Evolutionary conservation across 2,329 filamentous ascomycete species (phyloP).

Genomic region (Pseudocercospora eumusae): DNA sequence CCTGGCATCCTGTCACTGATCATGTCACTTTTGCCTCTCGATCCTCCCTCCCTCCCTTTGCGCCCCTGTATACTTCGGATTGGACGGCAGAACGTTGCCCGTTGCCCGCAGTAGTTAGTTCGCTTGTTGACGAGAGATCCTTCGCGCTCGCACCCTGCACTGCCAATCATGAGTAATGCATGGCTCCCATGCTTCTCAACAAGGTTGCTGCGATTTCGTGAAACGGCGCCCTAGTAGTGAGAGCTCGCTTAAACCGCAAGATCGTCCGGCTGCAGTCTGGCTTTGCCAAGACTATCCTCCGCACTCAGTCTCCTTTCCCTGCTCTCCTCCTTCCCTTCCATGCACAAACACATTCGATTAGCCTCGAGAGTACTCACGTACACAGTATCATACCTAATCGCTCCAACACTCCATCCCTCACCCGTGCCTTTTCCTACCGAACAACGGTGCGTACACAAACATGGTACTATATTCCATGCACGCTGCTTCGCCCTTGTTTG

Average conservation of each 20-base stretch:
- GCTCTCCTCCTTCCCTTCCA: background rate
- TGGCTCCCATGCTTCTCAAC: conserved; percentile 14
- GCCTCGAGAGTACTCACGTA: background rate
- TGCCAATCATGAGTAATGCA: conserved; percentile 18
- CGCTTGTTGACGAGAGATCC: conserved; percentile 6
- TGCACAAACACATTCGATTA: background rate
- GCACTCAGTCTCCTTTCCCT: background rate
- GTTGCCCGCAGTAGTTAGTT: conserved; percentile 2
- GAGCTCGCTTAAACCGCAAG: conserved; percentile 7
- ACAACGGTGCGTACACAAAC: background rate
- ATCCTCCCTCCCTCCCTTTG: conserved; percentile 5
- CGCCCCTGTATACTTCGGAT: background rate
- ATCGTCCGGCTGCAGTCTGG: conserved; percentile 3
- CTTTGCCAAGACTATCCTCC: background rate
- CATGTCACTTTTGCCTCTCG: background rate
- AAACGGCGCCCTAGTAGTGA: conserved; percentile 17
- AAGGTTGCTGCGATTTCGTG: conserved; percentile 14
- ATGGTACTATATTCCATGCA: conserved; percentile 5
- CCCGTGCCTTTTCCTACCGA: background rate
- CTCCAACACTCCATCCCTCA: background rate
- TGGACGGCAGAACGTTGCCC: conserved; percentile 4
- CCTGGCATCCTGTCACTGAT: no score
- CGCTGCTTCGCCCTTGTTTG: conserved; percentile 3
- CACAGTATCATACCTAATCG: background rate
- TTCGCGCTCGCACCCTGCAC: conserved; percentile 10